Evolutionary conservation across 2,329 filamentous ascomycete genomes (phyloP).

Genomic region (Nemania abortiva): DNA sequence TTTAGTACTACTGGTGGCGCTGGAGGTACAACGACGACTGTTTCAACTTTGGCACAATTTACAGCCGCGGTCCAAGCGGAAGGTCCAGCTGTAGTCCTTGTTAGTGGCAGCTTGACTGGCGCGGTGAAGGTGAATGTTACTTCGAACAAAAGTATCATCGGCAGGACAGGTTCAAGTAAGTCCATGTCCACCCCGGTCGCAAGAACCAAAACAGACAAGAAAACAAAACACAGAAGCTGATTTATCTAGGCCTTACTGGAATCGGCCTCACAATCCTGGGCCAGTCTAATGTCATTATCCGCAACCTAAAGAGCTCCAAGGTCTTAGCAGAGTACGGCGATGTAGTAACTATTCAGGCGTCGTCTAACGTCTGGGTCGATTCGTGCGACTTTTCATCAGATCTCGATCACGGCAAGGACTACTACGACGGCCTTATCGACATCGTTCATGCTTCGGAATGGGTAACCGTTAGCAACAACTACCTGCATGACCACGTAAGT

Average conservation of each 20-base stretch:
- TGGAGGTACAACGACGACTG: slow-evolving; percentile 63
- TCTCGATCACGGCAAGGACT: slow-evolving; percentile 67
- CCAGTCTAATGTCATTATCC: slow-evolving; percentile 63
- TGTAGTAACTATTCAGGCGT: slow-evolving; percentile 57
- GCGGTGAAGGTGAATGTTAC: slow-evolving; percentile 56
- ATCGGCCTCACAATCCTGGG: slow-evolving; percentile 61
- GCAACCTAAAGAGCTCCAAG: slow-evolving; percentile 62
- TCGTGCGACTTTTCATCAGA: slow-evolving; percentile 68
- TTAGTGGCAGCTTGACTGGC: slow-evolving; percentile 58
- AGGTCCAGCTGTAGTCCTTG: slow-evolving; percentile 56
- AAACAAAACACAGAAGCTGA: slow-evolving; percentile 1
- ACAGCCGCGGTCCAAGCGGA: slow-evolving; percentile 61
- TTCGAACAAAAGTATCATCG: slow-evolving; percentile 62
- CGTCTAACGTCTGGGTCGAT: slow-evolving; percentile 67
- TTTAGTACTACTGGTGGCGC: slow-evolving; percentile 63
- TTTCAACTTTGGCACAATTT: slow-evolving; percentile 61
- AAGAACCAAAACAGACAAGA: neutral
- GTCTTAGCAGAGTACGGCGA: slow-evolving; percentile 59
- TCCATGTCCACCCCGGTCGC: neutral
- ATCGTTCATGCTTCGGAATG: slow-evolving; percentile 69
- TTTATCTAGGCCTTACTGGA: slow-evolving; percentile 48
- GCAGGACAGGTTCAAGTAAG: slow-evolving; percentile 51
- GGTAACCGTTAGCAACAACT: slow-evolving; percentile 58
- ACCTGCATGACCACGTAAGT: slow-evolving; percentile 58
- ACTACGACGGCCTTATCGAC: slow-evolving; percentile 71